A percentile compares a stretch with the other conserved stretches of the same genome.
phyloP scores from a whole-genome alignment of 441 rosid genomes.

The Populus hybrid region DNA sequence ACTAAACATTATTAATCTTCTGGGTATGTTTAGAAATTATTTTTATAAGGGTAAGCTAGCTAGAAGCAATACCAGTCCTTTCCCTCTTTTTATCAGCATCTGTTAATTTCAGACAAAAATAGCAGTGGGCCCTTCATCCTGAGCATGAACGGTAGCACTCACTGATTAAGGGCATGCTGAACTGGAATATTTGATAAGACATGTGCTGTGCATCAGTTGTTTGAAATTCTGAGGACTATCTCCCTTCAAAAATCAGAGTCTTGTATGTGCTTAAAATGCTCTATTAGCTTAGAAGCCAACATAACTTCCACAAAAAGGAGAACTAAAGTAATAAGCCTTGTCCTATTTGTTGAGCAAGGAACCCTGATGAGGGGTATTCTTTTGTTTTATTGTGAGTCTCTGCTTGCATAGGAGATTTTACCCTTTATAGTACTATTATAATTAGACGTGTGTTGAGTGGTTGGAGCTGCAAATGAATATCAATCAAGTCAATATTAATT shows the following conservation, averaged over 20 bases:
- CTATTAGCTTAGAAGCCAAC: not conserved
- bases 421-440: not conserved
- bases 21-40: not conserved
- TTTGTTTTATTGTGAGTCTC: not conserved
- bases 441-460: not conserved
- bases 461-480: not conserved
- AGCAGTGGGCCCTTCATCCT: not conserved
- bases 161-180: not conserved
- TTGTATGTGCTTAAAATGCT: not conserved
- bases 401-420: not conserved
- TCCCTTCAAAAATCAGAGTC: not conserved
- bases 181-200: conserved; percentile 4
- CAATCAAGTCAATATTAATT: not conserved
- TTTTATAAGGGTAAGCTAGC: not conserved
- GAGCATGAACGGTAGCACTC: not conserved
- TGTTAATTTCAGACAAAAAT: not conserved
- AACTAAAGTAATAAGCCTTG: not conserved
- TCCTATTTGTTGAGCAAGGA: not conserved
- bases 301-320: not conserved
- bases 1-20: not conserved
- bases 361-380: not conserved
- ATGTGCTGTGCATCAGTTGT: not conserved
- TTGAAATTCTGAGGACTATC: not conserved
- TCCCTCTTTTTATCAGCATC: not conserved
- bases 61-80: not conserved